These are phyloP conservation scores for Starmera dryadoides DNA, from an alignment of 805 yeast genomes.

Conservation along the genomic window DNA sequence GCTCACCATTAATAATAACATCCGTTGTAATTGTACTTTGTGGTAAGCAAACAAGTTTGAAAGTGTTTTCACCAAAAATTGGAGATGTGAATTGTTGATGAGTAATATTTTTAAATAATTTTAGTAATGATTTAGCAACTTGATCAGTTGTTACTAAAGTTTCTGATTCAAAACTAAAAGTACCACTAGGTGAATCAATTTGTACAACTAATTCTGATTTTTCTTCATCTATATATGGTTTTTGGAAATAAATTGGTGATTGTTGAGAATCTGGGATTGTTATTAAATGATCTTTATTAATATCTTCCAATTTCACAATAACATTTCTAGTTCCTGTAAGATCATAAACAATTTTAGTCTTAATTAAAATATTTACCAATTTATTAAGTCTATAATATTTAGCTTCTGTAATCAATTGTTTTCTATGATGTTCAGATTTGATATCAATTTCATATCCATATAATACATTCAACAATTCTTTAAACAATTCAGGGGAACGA, in stretches of 20 bases:
- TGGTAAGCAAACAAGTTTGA: too few species aligned
- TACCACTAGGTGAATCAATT: background rate
- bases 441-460: conserved; percentile 47
- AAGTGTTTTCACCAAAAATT: too few species aligned
- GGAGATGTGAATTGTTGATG: too few species aligned
- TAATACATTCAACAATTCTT: conserved; percentile 45
- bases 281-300: background rate
- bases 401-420: conserved; percentile 58
- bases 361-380: conserved; percentile 64
- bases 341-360: conserved; percentile 40
- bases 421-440: conserved; percentile 46
- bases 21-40: too few species aligned
- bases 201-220: background rate
- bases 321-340: conserved; percentile 51
- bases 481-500: conserved; percentile 48
- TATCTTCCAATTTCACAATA: conserved; percentile 15
- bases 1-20: background rate
- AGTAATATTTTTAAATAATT: too few species aligned
- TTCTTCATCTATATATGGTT: background rate
- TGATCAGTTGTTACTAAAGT: background rate
- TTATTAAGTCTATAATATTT: conserved; percentile 69
- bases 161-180: background rate
- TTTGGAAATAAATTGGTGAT: background rate
- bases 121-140: too few species aligned
- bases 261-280: background rate